Evolutionary conservation across 352 stramenopile genomes (phyloP).

Genomic region (Phytophthora citrophthora): DNA sequence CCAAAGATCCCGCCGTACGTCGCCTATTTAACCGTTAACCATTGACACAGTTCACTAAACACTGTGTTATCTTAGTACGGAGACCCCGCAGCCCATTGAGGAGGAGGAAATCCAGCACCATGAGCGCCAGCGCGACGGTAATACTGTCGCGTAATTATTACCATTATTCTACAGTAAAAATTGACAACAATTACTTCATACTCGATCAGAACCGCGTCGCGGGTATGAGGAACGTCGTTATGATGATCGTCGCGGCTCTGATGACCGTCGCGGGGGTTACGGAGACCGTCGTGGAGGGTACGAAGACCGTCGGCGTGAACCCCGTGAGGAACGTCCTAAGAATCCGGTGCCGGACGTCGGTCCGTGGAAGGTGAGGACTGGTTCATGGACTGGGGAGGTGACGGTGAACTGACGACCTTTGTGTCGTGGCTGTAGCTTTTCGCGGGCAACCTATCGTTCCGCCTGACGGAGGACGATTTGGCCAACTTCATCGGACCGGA

Average conservation of each 20-base stretch:
- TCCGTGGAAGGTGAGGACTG: conserved; percentile 72
- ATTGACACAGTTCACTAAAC: conserved; percentile 24
- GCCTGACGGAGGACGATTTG: conserved; percentile 70
- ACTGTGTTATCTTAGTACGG: conserved; percentile 22
- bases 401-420: neutral
- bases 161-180: neutral
- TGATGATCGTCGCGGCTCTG: conserved; percentile 9
- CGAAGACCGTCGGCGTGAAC: conserved; percentile 51
- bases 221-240: conserved; percentile 11
- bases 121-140: conserved; percentile 42
- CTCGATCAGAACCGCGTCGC: conserved; percentile 26
- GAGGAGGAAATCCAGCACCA: conserved; percentile 46
- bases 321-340: conserved; percentile 63
- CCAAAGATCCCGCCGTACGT: conserved; percentile 59
- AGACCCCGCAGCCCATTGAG: conserved; percentile 41
- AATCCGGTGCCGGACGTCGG: conserved; percentile 77
- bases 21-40: neutral
- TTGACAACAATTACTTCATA: conserved; percentile 11
- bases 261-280: conserved; percentile 26
- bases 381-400: neutral
- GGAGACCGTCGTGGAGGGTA: conserved; percentile 35
- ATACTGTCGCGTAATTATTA: neutral
- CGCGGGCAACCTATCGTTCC: conserved; percentile 85
- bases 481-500: conserved; percentile 68
- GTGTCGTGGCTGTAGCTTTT: conserved; percentile 52